Evolutionary conservation across 768 basidiomycete species (phyloP).

Genomic region (Russula abietina): DNA sequence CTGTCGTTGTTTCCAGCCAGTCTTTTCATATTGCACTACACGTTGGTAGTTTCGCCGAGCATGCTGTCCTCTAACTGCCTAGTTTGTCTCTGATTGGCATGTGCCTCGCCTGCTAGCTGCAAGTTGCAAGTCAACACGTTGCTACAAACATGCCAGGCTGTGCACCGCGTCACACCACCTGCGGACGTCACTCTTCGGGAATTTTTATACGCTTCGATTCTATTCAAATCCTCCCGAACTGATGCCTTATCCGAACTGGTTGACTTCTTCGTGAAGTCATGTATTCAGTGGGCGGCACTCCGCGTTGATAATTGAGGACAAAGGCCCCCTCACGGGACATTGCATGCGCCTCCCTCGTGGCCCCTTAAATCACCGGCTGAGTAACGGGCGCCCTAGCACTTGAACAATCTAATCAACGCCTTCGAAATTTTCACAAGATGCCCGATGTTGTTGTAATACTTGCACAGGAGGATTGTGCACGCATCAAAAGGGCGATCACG

Average conservation of each 20-base stretch:
- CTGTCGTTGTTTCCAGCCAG: conserved; percentile 4
- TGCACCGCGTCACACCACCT: conserved; percentile 16
- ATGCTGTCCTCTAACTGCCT: conserved; percentile 4
- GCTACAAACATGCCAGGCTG: conserved; percentile 1
- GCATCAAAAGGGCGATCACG: conserved; percentile 20
- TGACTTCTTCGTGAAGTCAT: not conserved
- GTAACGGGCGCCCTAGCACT: not conserved
- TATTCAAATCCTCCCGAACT: not conserved
- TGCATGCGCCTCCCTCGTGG: conserved; percentile 18
- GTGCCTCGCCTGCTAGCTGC: not conserved
- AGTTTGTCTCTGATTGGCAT: not conserved
- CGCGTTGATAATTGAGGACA: not conserved
- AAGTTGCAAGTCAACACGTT: conserved; percentile 4
- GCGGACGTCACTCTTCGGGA: conserved; percentile 14
- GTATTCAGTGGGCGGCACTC: not conserved
- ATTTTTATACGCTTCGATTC: not conserved
- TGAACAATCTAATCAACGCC: conserved; percentile 12
- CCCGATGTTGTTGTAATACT: conserved; percentile 8
- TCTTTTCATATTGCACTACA: conserved; percentile 7
- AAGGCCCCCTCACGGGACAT: not conserved
- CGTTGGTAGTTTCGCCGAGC: conserved; percentile 8
- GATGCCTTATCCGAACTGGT: not conserved
- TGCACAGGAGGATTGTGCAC: conserved; percentile 5
- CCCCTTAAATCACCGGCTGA: conserved; percentile 3
- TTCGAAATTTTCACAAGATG: conserved; percentile 7